Base-by-base conservation (phyloP, 805 yeast genomes). In the Tetrapisispora phaffii region DNA sequence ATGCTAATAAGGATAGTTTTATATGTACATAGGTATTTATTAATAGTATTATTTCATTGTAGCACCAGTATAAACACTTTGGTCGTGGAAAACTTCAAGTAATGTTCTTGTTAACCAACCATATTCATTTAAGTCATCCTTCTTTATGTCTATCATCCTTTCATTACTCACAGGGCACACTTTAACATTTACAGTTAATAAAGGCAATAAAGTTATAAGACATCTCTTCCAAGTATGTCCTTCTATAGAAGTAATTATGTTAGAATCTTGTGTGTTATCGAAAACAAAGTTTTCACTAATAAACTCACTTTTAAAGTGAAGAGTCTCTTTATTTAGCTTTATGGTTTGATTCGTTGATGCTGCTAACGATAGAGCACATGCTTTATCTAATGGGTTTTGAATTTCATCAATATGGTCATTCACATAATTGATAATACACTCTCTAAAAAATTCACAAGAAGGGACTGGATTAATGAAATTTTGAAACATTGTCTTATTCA, bases 171-270 rank as follows among this genome's bases (percentile, higher is more conserved):
- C 65, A 15, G 62, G 60, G 47, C 74, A 70, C 5, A 55, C 47
- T 37, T 59, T 65, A 3, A 66, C 58, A 8, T 58, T 47, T 4
- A 69, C 58, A 8, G 61, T 58, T 28, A 68, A 39, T 7, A 70
- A 42, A 1, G 75, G 75, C 15, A 69, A 48, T 26, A 68, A 46
- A 1, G 72, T 66, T 4, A 63, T 51, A 13, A 63, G 50, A 50
- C 75, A 70, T 23, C 70, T 51, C 31, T 54, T 58, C 74, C 74
- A 70, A 2, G 39, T 26, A 40, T 66, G 66, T 6, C 48, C 50
- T 15, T 57, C 60, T 17, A 47, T 47, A 10, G 57, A 55, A 1
- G 57, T 52, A 12, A 61, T 58, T n/a, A 44, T 41, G 4, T 59
- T 56, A 4, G 44, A 42, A 13, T 56, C 51, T 7, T 45, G 31